Percentiles rank a stretch among this genome's conserved stretches.
Evolutionary conservation across 805 yeast species (phyloP).

Genomic region (Kazachstania psychrophila): DNA sequence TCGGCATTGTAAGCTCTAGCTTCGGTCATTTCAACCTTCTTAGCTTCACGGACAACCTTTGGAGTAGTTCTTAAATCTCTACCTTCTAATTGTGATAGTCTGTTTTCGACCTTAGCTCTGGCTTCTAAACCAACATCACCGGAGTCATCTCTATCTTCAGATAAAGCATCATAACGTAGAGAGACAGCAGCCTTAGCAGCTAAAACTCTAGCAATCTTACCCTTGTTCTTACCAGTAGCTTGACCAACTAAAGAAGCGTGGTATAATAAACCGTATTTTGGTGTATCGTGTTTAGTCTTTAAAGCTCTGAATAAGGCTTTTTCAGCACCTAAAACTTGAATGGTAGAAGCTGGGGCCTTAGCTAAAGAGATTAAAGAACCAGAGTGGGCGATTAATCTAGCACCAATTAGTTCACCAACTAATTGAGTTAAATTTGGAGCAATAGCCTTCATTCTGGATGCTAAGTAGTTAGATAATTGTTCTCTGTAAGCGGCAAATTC

Average conservation of each 20-base stretch:
- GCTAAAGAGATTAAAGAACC: slow-evolving; percentile 92
- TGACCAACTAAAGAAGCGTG: slow-evolving; percentile 97
- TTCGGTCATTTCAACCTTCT: slow-evolving; percentile 79
- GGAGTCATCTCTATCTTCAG: slow-evolving; percentile 93
- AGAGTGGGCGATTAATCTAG: slow-evolving; percentile 94
- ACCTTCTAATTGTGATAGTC: slow-evolving; percentile 93
- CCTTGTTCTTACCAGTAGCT: slow-evolving; percentile 96
- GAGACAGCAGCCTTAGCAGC: slow-evolving; percentile 99
- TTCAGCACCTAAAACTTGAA: slow-evolving; percentile 97
- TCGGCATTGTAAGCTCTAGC: slow-evolving; percentile 88
- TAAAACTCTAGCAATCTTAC: slow-evolving; percentile 95
- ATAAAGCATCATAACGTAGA: slow-evolving; percentile 88
- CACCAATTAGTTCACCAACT: slow-evolving; percentile 97
- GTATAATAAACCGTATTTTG: slow-evolving; percentile 93
- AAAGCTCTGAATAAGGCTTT: slow-evolving; percentile 97
- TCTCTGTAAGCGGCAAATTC: slow-evolving; percentile 95
- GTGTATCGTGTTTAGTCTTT: slow-evolving; percentile 97
- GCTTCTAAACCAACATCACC: slow-evolving; percentile 89
- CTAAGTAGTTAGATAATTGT: slow-evolving; percentile 82
- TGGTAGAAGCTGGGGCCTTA: slow-evolving; percentile 97
- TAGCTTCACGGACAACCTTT: slow-evolving; percentile 69
- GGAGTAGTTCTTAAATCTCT: slow-evolving; percentile 89
- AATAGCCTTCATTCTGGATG: slow-evolving; percentile 95
- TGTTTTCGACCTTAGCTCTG: slow-evolving; percentile 86
- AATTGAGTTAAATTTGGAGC: slow-evolving; percentile 95